Base-by-base conservation (phyloP, 2,329 filamentous ascomycete species). In the Pseudogymnoascus sp. region DNA sequence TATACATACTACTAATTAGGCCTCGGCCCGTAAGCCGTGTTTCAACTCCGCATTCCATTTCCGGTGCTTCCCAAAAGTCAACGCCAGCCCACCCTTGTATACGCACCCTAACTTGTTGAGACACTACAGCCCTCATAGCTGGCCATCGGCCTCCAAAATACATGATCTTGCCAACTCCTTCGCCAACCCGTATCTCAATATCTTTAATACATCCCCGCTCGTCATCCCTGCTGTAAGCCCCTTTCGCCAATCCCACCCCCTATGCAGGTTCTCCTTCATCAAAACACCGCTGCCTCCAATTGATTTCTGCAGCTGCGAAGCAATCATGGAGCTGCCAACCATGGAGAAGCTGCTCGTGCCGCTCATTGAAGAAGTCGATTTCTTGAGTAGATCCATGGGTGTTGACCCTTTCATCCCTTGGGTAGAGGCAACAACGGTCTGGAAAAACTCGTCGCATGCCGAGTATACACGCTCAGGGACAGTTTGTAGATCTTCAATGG, bases 401-500 rank as follows among this genome's bases (percentile, higher is more conserved):
- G 84, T 83, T 0, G 86, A 82, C 1, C 82, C 83, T 72, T 80
- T 84, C 60, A 79, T 74, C 60, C 84, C 86, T 57, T 86, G 84
- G 14, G 83, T 85, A 5, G 89, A 87, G n/a, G 85, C 78, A 20
- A 96, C 76, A 5, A 92, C 88, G 1, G 91, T 83, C 64, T 83
- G 78, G 70, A 96, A 85, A 70, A 92, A 93, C 68, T 91, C 88
- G 65, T 91, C 87, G 70, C 88, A 90, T 22, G 88, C 86, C 0
- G 80, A 77, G 70, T 87, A 91, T 6, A 96, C 86, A 58, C 87
- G 82, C 16, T 84, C 81, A 5, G 86, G 82, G 14, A 94, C 87
- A 0, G 89, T 89, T 72, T 93, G 81, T 14, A 93, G 77, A 71
- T 94, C 90, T 73, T 94, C 90, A 59, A 92, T 81, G 0, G 89